Percentiles rank a stretch among this genome's conserved stretches.
These are phyloP conservation scores for Pontederia paniculata DNA, from an alignment of 176 grass and related monocot genomes.

Conservation along the genomic window DNA sequence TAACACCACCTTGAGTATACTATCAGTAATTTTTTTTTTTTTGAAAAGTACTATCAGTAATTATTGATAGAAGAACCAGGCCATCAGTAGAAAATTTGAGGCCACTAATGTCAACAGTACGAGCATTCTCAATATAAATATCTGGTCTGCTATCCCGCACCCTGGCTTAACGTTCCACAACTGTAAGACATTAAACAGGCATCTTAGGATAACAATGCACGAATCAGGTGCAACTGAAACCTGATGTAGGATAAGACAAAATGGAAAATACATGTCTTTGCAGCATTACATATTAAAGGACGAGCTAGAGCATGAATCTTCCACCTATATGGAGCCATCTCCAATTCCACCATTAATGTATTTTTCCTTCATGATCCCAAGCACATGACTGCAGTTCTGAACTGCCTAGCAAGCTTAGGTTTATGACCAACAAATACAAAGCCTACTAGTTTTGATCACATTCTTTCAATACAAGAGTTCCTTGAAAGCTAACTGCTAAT, in stretches of 20 bases:
- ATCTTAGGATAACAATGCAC: background rate
- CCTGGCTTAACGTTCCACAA: constrained; percentile 91
- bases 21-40: constrained; percentile 89
- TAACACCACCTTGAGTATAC: constrained; percentile 71
- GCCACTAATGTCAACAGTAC: constrained; percentile 82
- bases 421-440: constrained; percentile 54
- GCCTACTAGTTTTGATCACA: background rate
- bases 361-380: constrained; percentile 93
- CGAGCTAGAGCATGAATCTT: background rate
- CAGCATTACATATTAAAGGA: background rate
- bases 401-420: constrained; percentile 75
- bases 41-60: too few relatives aligned
- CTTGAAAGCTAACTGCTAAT: background rate
- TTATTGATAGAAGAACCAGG: constrained; percentile 81
- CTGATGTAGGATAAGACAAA: too few relatives aligned
- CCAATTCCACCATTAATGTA: constrained; percentile 75
- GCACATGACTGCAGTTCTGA: constrained; percentile 78
- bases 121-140: constrained; percentile 71
- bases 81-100: constrained; percentile 92
- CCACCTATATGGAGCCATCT: constrained; percentile 90
- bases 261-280: too few relatives aligned
- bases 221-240: too few relatives aligned
- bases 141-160: constrained; percentile 98
- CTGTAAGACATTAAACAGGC: constrained; percentile 20
- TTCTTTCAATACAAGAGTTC: background rate